Base-by-base conservation (phyloP, 257 asterid species). In the Fraxinus quadrangulata region DNA sequence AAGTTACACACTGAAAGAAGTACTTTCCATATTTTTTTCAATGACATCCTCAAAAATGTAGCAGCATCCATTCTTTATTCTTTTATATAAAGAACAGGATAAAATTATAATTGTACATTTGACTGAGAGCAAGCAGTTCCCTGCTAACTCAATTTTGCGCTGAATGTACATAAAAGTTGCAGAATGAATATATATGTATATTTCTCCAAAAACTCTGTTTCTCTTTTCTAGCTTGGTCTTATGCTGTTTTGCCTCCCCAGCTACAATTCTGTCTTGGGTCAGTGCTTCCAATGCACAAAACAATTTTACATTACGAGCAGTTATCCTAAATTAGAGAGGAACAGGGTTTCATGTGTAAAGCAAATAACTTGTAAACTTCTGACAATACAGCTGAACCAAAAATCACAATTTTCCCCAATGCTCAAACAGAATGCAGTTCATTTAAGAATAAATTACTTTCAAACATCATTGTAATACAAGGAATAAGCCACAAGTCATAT, bases 21-120 rank as follows among this genome's bases (percentile, higher is more conserved):
- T 56, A 11, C 56, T 54, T 24, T 42, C 56, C 6, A 36, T 24
- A 16, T 56, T 70, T 34, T 49, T 19, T 36, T 14, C 16, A 13
- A 37, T 59, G 4, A 63, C 67, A 28, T 79, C 71, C 31, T 72
- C 33, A 59, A 47, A 59, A 71, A 2, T 74, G 70, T 74, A 66
- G 71, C 75, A 66, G 71, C 75, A 42, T 71, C 76, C 78, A 80
- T 79, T 79, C 85, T 75, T 77, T 68, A 74, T 87, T 84, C 81
- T 75, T 87, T 74, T 16, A 70, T 26, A 63, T 67, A 30, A 54
- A 67, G 73, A 72, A 70, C 71, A 33, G 30, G 13, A 42, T 13
- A 66, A 45, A n/a, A 30, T 56, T 71, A 71, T 68, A 67, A 51
- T 66, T 16, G 30, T 51, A n/a, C 13, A 33, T 21, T 12, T n/a